Base-by-base conservation (phyloP, 2,329 filamentous ascomycete species). In the Epichloe baconii region DNA sequence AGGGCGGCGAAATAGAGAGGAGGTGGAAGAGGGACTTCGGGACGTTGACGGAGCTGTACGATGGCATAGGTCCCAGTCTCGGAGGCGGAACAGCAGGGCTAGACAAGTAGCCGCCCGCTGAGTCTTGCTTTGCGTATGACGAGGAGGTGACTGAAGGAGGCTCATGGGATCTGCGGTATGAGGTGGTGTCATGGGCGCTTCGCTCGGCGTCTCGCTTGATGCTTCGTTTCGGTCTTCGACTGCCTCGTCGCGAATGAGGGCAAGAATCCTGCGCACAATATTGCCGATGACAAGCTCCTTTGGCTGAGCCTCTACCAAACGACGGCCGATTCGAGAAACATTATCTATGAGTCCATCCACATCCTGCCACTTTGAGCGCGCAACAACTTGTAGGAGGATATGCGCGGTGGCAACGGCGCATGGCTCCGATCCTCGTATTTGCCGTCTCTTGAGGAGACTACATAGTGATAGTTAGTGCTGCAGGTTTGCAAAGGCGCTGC, bases 271-370 rank as follows among this genome's bases (percentile, higher is more conserved):
- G 54, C 90, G 82, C 45, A 96, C 88, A 58, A 98, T 90, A 63
- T 98, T 98, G 49, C 89, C 91, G 44, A 96, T 88, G 5, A 89
- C 88, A 59, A 95, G 83, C 70, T 97, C 93, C 54, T 85, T 80
- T 15, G 91, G 91, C 61, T 95, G 88, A 7, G 93, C 90, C 51
- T 85, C 80, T 37, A 86, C 83, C 43, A 98, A 75, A 51, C 82
- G 80, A 59, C 82, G 78, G 51, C 93, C 93, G 23, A 91, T 82
- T 53, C 82, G 78, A 57, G 86, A 83, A 55, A 98, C 83, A 57
- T 87, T 83, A 59, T 84, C 79, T 53, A 97, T 80, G 48, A 98
- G 80, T 61, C 84, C 82, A 47, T 82, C 79, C 45, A 89, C 83
- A 65, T 91, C 85, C 54, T 78, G 77, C 71, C 85, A 90, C 65